Evolutionary conservation across 179 eudicot species (phyloP).

Genomic region (Beta macrorhiza): DNA sequence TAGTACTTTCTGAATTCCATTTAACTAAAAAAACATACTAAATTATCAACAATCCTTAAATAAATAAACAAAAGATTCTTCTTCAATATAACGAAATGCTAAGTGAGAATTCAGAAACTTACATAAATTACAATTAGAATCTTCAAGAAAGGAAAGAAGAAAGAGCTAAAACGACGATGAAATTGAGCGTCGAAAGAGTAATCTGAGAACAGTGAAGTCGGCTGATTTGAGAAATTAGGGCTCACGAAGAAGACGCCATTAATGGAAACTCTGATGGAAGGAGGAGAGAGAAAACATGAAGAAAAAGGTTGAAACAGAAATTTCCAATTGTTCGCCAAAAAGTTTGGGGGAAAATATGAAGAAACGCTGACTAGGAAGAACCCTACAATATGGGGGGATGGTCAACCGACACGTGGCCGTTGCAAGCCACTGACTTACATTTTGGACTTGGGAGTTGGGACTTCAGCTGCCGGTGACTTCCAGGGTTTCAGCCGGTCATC

Average conservation of each 20-base stretch:
- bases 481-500: neutral
- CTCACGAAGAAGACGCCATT: conserved; percentile 25
- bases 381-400: neutral
- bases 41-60: too few species aligned
- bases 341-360: conserved; percentile 20
- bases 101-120: conserved; percentile 12
- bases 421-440: neutral
- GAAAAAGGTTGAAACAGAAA: neutral
- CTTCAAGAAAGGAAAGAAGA: neutral
- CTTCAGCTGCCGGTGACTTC: conserved; percentile 8
- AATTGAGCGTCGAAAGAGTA: neutral
- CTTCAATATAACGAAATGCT: neutral
- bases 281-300: conserved; percentile 21
- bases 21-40: neutral
- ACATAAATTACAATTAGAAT: neutral
- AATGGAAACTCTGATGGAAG: conserved; percentile 1
- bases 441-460: neutral
- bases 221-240: conserved; percentile 29
- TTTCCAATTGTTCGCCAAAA: conserved; percentile 26
- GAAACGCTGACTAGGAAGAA: conserved; percentile 26
- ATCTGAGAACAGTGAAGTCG: conserved; percentile 12
- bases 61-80: neutral
- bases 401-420: conserved; percentile 26
- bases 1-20: neutral
- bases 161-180: neutral